Conservation (phyloP, 139 green algal species). For the Micractinium sp. region DNA sequence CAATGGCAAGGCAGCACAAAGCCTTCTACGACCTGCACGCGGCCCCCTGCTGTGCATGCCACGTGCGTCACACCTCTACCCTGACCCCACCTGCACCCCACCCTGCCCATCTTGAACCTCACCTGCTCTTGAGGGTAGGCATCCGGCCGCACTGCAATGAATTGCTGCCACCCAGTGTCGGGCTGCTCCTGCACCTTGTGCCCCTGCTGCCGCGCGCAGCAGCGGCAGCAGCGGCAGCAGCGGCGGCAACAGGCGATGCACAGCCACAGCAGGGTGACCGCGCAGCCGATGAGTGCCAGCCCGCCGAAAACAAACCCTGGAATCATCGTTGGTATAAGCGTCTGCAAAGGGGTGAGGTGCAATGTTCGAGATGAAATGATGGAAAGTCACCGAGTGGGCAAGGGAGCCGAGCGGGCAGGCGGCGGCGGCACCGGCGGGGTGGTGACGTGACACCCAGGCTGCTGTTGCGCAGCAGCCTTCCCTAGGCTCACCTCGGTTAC, state of each 20-base stretch:
- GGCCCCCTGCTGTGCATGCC: too few relatives aligned
- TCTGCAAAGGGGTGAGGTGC: not conserved
- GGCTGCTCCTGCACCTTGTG: not conserved
- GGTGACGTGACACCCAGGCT: not conserved
- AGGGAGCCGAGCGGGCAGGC: not conserved
- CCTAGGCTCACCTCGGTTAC: not conserved
- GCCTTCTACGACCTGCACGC: too few relatives aligned
- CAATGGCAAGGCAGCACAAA: too few relatives aligned
- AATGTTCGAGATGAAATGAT: too few relatives aligned
- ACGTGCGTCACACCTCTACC: too few relatives aligned
- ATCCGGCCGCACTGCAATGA: not conserved
- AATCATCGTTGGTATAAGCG: not conserved
- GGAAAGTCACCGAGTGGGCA: not conserved
- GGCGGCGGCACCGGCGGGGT: not conserved
- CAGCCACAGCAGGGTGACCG: not conserved
- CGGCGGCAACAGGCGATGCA: not conserved
- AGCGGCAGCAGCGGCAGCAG: slow-evolving; percentile 2
- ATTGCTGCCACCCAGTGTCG: not conserved
- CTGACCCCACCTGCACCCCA: too few relatives aligned
- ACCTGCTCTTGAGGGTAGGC: not conserved
- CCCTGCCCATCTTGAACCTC: not conserved
- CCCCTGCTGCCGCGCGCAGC: not conserved
- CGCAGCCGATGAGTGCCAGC: not conserved
- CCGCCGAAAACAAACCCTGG: not conserved
- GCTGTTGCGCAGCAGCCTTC: not conserved